Conservation (phyloP, 306 rosid genomes). For the Cyamopsis tetragonoloba region DNA sequence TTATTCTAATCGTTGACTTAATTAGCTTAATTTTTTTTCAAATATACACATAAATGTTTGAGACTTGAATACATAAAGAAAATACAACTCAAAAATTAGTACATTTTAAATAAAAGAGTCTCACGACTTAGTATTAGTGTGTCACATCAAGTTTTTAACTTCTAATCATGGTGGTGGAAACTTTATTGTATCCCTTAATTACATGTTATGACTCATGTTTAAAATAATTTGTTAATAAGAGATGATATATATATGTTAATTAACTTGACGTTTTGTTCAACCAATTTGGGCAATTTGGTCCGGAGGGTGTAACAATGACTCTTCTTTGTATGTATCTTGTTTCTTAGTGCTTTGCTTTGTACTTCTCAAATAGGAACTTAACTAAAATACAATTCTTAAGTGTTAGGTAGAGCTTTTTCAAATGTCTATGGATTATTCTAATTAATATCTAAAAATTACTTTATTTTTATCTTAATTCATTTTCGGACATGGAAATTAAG, state of each 20-base stretch:
- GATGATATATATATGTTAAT: no score
- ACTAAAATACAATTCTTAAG: background rate
- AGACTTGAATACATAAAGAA: no score
- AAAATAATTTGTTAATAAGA: background rate
- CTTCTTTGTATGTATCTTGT: background rate
- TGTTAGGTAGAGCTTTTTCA: background rate
- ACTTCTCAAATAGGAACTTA: constrained; percentile 10
- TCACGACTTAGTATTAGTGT: no score
- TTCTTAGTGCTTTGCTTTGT: background rate
- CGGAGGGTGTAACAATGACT: background rate
- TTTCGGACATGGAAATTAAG: background rate
- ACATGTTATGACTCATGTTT: no score
- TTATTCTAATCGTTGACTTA: no score
- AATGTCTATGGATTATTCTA: background rate
- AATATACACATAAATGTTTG: no score
- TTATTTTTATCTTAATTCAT: background rate
- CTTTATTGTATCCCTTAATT: background rate
- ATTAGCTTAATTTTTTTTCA: no score
- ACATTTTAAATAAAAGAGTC: no score
- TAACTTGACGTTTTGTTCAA: constrained; percentile 10
- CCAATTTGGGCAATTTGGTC: background rate
- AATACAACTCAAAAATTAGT: no score
- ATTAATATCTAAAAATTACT: background rate
- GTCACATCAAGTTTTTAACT: no score
- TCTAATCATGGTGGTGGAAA: no score